phyloP scores from a whole-genome alignment of 2,329 filamentous ascomycete species.

The Phaeosphaeria sp. region DNA sequence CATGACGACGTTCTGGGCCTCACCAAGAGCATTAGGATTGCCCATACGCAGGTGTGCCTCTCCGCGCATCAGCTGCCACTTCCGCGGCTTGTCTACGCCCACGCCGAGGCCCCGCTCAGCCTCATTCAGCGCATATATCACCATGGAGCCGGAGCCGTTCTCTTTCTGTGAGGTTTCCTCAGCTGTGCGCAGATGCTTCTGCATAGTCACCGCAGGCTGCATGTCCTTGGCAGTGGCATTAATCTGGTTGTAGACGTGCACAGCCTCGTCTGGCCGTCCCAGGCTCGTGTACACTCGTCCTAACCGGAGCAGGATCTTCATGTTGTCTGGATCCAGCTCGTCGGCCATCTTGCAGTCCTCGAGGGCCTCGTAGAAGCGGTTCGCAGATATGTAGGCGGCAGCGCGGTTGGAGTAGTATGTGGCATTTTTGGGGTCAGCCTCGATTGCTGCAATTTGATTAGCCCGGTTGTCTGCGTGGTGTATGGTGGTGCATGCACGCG shows the following conservation, averaged over 20 bases:
- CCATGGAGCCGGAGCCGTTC: slow-evolving; percentile 81
- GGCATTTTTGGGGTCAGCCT: slow-evolving; percentile 81
- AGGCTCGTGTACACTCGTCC: slow-evolving; percentile 89
- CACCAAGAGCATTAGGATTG: slow-evolving; percentile 83
- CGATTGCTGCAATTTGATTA: slow-evolving; percentile 70
- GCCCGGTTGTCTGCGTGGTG: slow-evolving; percentile 20
- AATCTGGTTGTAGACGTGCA: slow-evolving; percentile 82
- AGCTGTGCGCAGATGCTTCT: slow-evolving; percentile 79
- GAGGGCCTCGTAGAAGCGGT: slow-evolving; percentile 77
- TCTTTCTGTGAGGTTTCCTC: slow-evolving; percentile 77
- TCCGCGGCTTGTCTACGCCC: slow-evolving; percentile 80
- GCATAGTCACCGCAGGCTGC: slow-evolving; percentile 82
- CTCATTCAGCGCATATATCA: slow-evolving; percentile 87
- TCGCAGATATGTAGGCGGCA: slow-evolving; percentile 89
- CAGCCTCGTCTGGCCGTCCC: slow-evolving; percentile 84
- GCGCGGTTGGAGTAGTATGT: slow-evolving; percentile 96
- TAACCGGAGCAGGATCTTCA: slow-evolving; percentile 86
- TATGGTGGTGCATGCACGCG: slow-evolving; percentile 19
- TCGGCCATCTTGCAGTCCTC: slow-evolving; percentile 85
- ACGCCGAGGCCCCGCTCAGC: slow-evolving; percentile 80
- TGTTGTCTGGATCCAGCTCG: slow-evolving; percentile 81
- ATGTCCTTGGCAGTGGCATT: slow-evolving; percentile 85
- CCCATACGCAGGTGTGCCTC: slow-evolving; percentile 94
- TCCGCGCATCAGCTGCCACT: slow-evolving; percentile 92
- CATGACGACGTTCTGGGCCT: slow-evolving; percentile 93